A percentile compares a stretch with the other conserved stretches of the same genome.
These are phyloP conservation scores for Syzygium malaccense DNA, from an alignment of 441 rosid genomes.

Conservation along the genomic window DNA sequence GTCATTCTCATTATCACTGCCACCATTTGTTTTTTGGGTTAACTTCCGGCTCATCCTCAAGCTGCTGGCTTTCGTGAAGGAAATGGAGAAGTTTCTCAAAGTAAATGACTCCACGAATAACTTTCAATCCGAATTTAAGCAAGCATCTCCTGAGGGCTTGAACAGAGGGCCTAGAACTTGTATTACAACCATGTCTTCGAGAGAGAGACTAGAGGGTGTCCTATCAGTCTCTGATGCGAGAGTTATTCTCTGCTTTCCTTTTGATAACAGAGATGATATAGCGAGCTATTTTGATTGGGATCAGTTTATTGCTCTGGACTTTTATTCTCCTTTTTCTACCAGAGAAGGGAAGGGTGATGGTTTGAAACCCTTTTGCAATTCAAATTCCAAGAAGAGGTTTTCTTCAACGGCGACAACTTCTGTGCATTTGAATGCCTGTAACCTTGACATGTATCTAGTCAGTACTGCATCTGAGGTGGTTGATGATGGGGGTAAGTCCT, in stretches of 20 bases:
- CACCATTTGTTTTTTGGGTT: slow-evolving; percentile 71
- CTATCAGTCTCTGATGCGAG: slow-evolving; percentile 68
- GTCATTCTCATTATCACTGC: slow-evolving; percentile 63
- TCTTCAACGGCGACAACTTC: slow-evolving; percentile 38
- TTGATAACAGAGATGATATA: slow-evolving; percentile 29
- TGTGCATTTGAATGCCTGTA: slow-evolving; percentile 47
- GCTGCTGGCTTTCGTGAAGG: slow-evolving; percentile 49
- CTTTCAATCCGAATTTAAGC: slow-evolving; percentile 17
- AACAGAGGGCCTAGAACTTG: slow-evolving; percentile 28
- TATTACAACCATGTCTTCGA: slow-evolving; percentile 20
- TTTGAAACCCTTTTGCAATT: slow-evolving; percentile 23
- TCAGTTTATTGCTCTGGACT: slow-evolving; percentile 67
- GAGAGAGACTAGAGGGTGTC: slow-evolving; percentile 41
- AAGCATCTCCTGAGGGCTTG: slow-evolving; percentile 12
- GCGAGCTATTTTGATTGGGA: slow-evolving; percentile 40
- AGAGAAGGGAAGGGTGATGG: slow-evolving; percentile 25
- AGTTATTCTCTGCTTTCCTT: slow-evolving; percentile 72
- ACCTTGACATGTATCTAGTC: slow-evolving; percentile 58
- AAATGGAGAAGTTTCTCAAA: slow-evolving; percentile 37
- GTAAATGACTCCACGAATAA: slow-evolving; percentile 14
- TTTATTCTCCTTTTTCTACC: slow-evolving; percentile 34
- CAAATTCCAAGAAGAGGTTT: slow-evolving; percentile 21
- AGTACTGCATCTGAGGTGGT: slow-evolving; percentile 24
- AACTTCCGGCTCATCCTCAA: slow-evolving; percentile 43
- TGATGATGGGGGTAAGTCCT: slow-evolving; percentile 23